phyloP scores from a whole-genome alignment of 805 yeast species.

The Candida ascalaphidarum region DNA sequence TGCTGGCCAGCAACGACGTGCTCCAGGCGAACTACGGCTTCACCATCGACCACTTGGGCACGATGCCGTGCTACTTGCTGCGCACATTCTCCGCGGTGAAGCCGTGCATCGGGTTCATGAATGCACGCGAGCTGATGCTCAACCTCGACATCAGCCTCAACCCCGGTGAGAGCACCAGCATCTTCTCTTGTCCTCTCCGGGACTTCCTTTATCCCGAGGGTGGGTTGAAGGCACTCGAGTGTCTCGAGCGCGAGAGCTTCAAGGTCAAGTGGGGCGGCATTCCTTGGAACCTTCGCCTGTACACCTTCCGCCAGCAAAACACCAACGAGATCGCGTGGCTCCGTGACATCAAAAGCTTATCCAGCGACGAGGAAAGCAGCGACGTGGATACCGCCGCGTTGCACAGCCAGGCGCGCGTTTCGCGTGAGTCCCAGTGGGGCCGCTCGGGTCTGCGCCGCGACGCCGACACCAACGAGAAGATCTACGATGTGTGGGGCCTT shows the following conservation, averaged over 20 bases:
- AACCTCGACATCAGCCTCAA: conserved; percentile 42
- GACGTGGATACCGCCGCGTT: conserved; percentile 27
- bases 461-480: conserved; percentile 31
- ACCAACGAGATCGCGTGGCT: conserved; percentile 57
- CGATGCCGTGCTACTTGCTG: conserved; percentile 73
- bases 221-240: conserved; percentile 18
- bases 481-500: conserved; percentile 75
- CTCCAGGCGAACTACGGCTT: conserved; percentile 42
- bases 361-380: conserved; percentile 42
- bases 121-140: conserved; percentile 18
- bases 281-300: conserved; percentile 57
- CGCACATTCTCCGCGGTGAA: conserved; percentile 76
- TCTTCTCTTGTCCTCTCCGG: conserved; percentile 61
- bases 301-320: conserved; percentile 49
- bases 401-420: conserved; percentile 3
- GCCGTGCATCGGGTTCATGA: conserved; percentile 68
- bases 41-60: conserved; percentile 49
- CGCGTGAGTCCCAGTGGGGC: conserved; percentile 21
- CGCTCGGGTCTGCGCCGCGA: conserved; percentile 29
- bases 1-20: conserved; percentile 39
- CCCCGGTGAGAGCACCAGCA: conserved; percentile 69
- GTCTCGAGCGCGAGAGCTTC: conserved; percentile 22
- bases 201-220: conserved; percentile 40
- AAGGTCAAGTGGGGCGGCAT: conserved; percentile 62
- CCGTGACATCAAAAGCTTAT: conserved; percentile 43